Conservation (phyloP, 1,284 basidiomycete species). For the Rhodotorula mucilaginosa region DNA sequence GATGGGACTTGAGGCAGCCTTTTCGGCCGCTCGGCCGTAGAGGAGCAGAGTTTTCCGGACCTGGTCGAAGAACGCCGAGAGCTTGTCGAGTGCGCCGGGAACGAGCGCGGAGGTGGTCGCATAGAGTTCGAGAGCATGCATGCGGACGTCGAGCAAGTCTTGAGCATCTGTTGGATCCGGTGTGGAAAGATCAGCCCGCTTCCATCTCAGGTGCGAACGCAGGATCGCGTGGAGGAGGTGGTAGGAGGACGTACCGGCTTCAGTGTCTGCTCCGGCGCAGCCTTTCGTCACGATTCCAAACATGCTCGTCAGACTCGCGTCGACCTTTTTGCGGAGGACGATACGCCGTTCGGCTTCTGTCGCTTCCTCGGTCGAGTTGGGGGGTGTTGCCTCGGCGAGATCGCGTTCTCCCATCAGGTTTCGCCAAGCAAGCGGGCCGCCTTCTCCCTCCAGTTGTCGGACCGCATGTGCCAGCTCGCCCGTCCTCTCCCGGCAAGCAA, state of each 20-base stretch:
- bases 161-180: constrained; percentile 1
- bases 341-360: no score
- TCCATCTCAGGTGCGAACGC: background rate
- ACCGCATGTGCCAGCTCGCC: background rate
- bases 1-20: background rate
- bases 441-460: background rate
- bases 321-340: constrained; percentile 9
- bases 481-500: background rate
- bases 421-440: constrained; percentile 24
- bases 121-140: constrained; percentile 21
- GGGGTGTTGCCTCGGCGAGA: no score
- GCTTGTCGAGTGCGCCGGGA: constrained; percentile 13
- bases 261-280: constrained; percentile 11
- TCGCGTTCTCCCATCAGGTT: background rate
- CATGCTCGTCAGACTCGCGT: constrained; percentile 26
- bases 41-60: constrained; percentile 36
- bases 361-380: background rate
- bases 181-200: background rate
- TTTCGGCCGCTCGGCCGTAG: constrained; percentile 33
- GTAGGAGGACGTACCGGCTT: constrained; percentile 1
- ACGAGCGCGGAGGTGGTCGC: constrained; percentile 6
- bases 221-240: background rate
- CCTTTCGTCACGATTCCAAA: constrained; percentile 32
- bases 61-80: constrained; percentile 31
- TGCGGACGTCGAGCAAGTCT: constrained; percentile 18